Conservation (phyloP, 768 basidiomycete species). For the Crassisporium funariophilum region DNA sequence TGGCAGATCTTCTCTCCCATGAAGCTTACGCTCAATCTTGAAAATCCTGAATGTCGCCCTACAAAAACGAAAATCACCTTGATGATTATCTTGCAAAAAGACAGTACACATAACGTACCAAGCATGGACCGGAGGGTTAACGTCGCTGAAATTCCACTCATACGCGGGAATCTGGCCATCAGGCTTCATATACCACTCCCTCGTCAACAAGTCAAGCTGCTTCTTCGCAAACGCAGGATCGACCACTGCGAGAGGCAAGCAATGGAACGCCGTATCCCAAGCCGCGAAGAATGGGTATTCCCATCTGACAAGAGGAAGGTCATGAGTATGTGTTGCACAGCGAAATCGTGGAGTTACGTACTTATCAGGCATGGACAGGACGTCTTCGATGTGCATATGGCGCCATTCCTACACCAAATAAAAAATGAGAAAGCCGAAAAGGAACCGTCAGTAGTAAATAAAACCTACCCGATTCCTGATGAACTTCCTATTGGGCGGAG, state of each 20-base stretch:
- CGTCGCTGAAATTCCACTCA: constrained; percentile 99
- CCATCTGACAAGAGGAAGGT: constrained; percentile 56
- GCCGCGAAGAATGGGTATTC: constrained; percentile 99
- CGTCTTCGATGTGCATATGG: constrained; percentile 93
- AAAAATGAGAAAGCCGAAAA: neutral
- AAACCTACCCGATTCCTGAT: constrained; percentile 76
- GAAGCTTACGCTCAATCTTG: constrained; percentile 97
- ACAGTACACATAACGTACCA: constrained; percentile 58
- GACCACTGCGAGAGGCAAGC: constrained; percentile 94
- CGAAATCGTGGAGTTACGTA: constrained; percentile 35
- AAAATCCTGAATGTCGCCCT: constrained; percentile 98
- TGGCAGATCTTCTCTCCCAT: constrained; percentile 83
- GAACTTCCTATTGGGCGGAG: constrained; percentile 85
- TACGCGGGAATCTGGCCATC: constrained; percentile 99
- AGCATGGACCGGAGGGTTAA: constrained; percentile 98
- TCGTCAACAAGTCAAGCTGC: constrained; percentile 91
- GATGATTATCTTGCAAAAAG: neutral
- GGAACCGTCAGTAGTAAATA: constrained; percentile 1
- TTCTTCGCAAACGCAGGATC: constrained; percentile 97
- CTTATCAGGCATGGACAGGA: constrained; percentile 99
- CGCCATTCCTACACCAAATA: constrained; percentile 74
- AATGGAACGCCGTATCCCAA: constrained; percentile 99
- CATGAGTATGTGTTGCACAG: constrained; percentile 6
- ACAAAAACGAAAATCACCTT: neutral
- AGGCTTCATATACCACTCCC: constrained; percentile 99